phyloP scores from a whole-genome alignment of 495 filamentous ascomycete genomes.

The Staphylotrichum tortipilum region DNA sequence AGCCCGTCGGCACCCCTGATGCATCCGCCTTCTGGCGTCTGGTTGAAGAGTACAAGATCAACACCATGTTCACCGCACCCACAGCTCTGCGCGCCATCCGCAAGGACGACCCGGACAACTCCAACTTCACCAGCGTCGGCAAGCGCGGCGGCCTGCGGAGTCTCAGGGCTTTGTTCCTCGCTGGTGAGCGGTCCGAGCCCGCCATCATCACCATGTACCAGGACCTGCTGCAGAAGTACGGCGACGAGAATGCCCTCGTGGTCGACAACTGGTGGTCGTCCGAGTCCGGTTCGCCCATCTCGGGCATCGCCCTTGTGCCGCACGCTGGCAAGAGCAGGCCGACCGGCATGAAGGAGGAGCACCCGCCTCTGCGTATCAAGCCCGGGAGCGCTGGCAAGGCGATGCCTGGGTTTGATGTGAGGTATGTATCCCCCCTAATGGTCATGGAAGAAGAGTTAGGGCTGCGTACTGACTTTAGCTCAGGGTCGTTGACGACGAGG shows the following conservation, averaged over 20 bases:
- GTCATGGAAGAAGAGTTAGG: no score
- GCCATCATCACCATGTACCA: slow-evolving; percentile 75
- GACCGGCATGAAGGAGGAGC: slow-evolving; percentile 13
- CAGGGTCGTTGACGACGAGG: slow-evolving; percentile 69
- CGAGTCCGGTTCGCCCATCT: slow-evolving; percentile 83
- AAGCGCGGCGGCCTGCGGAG: slow-evolving; percentile 56
- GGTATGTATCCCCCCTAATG: neutral
- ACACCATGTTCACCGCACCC: slow-evolving; percentile 75
- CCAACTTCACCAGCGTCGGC: slow-evolving; percentile 52
- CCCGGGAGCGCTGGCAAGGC: slow-evolving; percentile 84
- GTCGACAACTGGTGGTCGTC: slow-evolving; percentile 97
- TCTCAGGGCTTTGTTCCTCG: slow-evolving; percentile 69
- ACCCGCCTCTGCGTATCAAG: slow-evolving; percentile 45
- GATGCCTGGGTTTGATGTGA: slow-evolving; percentile 82
- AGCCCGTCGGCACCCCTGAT: slow-evolving; percentile 83
- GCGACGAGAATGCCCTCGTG: slow-evolving; percentile 54
- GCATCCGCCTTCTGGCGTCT: slow-evolving; percentile 84
- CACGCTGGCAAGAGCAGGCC: slow-evolving; percentile 37
- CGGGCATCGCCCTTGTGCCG: slow-evolving; percentile 63
- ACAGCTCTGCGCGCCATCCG: slow-evolving; percentile 80
- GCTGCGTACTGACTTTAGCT: neutral
- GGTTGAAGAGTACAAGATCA: slow-evolving; percentile 75
- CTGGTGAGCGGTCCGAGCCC: slow-evolving; percentile 84
- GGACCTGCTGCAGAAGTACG: slow-evolving; percentile 55
- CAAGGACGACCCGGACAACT: slow-evolving; percentile 71